phyloP scores from a whole-genome alignment of 768 basidiomycete species.

The Favolaschia claudopus region DNA sequence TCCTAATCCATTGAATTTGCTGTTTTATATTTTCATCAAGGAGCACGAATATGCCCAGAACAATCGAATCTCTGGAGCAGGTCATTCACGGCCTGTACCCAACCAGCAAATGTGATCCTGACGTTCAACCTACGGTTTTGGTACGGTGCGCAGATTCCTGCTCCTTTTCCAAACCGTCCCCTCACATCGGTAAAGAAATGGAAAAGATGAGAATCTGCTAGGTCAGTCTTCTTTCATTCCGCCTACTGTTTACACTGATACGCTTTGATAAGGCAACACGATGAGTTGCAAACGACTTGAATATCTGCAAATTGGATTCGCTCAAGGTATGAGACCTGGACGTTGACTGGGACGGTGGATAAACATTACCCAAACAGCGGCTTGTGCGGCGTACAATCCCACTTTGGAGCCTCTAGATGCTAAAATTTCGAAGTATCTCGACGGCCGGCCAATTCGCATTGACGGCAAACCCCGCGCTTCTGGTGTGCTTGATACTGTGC shows the following conservation, averaged over 20 bases:
- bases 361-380: no score
- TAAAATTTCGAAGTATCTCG: constrained; percentile 72
- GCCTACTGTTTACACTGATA: not conserved
- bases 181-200: constrained; percentile 11
- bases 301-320: constrained; percentile 67
- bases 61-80: constrained; percentile 77
- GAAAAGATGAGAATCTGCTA: constrained; percentile 27
- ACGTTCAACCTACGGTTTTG: constrained; percentile 57
- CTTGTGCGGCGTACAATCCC: constrained; percentile 68
- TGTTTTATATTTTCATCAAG: constrained; percentile 45
- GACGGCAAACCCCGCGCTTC: constrained; percentile 80
- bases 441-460: constrained; percentile 72
- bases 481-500: constrained; percentile 77
- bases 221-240: not conserved
- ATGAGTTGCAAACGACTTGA: constrained; percentile 73
- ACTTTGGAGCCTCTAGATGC: constrained; percentile 67
- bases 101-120: constrained; percentile 50
- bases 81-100: constrained; percentile 80
- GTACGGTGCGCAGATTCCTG: constrained; percentile 52
- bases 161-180: not conserved
- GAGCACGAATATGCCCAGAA: constrained; percentile 80
- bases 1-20: not conserved
- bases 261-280: constrained; percentile 56
- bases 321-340: constrained; percentile 56
- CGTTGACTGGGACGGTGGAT: no score